Conservation (phyloP, 352 stramenopile genomes). For the Globisporangium viniferum region DNA sequence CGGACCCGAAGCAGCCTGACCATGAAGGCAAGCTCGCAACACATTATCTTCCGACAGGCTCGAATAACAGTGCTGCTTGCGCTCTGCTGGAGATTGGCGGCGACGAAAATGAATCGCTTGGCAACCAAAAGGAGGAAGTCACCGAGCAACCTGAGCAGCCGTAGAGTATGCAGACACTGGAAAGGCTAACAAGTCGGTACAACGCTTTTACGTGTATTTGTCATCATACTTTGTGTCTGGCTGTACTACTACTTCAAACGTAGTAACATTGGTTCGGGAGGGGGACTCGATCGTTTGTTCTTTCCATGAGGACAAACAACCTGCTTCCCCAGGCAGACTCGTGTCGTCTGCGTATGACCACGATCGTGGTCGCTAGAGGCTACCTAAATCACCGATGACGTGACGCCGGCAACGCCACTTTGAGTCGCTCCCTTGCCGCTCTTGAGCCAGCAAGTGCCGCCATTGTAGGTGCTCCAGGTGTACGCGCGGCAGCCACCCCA, state of each 20-base stretch:
- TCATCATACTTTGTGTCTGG: neutral
- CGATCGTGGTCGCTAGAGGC: no score
- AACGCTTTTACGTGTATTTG: neutral
- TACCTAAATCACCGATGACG: neutral
- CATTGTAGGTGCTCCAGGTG: constrained; percentile 44
- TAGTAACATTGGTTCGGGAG: neutral
- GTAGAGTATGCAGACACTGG: neutral
- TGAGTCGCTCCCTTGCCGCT: constrained; percentile 22
- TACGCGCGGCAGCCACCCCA: constrained; percentile 38
- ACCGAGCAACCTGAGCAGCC: neutral
- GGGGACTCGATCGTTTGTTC: neutral
- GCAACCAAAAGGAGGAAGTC: neutral
- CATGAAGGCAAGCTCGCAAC: neutral
- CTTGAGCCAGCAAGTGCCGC: constrained; percentile 46
- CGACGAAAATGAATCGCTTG: neutral
- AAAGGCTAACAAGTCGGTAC: neutral
- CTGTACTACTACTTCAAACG: neutral
- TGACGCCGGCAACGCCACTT: neutral
- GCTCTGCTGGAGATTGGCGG: neutral
- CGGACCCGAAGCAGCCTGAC: neutral
- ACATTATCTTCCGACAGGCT: neutral
- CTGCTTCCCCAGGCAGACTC: no score
- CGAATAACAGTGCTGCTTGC: neutral
- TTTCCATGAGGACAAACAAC: neutral
- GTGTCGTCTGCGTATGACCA: neutral